Conservation (phyloP, 148 eudicot species). For the Nyssa sinensis region DNA sequence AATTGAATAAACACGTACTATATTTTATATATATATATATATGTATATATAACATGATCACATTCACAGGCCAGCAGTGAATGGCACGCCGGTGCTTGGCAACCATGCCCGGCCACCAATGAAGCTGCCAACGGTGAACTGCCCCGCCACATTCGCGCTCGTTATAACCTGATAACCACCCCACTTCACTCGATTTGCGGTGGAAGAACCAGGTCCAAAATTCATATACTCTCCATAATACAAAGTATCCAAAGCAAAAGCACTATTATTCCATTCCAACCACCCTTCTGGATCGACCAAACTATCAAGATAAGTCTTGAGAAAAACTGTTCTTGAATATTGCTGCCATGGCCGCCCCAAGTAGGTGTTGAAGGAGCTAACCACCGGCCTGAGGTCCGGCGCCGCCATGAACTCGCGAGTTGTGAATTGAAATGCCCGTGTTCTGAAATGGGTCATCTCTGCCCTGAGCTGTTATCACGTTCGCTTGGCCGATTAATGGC, state of each 20-base stretch:
- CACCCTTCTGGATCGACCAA: constrained; percentile 30
- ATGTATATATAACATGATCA: background rate
- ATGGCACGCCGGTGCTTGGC: constrained; percentile 37
- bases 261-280: constrained; percentile 21
- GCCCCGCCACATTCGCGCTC: constrained; percentile 13
- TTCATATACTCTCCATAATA: constrained; percentile 37
- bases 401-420: constrained; percentile 24
- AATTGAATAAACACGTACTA: background rate
- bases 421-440: constrained; percentile 29
- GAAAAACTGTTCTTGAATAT: constrained; percentile 20
- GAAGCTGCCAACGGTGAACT: constrained; percentile 25
- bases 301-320: constrained; percentile 13
- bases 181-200: constrained; percentile 33
- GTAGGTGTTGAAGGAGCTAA: constrained; percentile 4
- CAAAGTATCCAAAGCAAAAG: constrained; percentile 24
- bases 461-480: constrained; percentile 32
- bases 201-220: constrained; percentile 36
- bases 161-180: constrained; percentile 26
- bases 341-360: constrained; percentile 23
- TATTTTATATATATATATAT: too few species aligned
- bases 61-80: constrained; percentile 22
- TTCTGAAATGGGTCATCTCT: constrained; percentile 21
- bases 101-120: constrained; percentile 40
- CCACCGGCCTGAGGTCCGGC: constrained; percentile 18
- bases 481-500: constrained; percentile 16